Evolutionary conservation across 768 basidiomycete species (phyloP), one percentile per base, ranked within the genome.

Genomic region (Hericium coralloides): DNA sequence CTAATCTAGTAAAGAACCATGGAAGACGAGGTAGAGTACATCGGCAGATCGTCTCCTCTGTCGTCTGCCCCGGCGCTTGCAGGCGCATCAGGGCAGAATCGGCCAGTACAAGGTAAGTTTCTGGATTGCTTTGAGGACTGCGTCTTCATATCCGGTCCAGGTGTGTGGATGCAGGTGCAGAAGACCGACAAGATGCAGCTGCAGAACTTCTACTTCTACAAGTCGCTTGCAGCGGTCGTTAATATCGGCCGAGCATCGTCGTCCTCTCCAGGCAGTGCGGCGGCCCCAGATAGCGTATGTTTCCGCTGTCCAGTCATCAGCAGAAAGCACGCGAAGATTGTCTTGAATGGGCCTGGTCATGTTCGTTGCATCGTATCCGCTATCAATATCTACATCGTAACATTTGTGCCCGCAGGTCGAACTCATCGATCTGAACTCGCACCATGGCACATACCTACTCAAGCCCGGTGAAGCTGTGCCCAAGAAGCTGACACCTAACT

Each of bases 301-400:
- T 90, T 90, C 61, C 72, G 81, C 51, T 90, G 89, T 65, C 84
- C 87, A 31, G 89, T 91, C 49, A 85, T 92, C 60, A 89, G 86
- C 67, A 79, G 89, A 23, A 80, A 73, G 65, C 89, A 92, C 72
- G 88, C 89, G 56, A 87, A 83, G 76, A 82, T 92, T 58, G 76
- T 79, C 20, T 85, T 45, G 38, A 49, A 57, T 39, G 25, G 47
- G 10, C 15, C 36, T 49, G 37, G 2, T 41, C 37, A 39, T 43
- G 41, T 23, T 36, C 6, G 18, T 37, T 1, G 23, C 23, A 31
- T 23, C 20, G 15, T n/a, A 22, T 25, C 6, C 49, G 23, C 20
- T 26, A 10, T 23, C 7, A 22, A 25, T 31, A 12, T 9, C 4
- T 55, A 60, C 45, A 60, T 60, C 41, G 49, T 55, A 23, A 22